Percentiles rank a stretch among this genome's conserved stretches.
Conservation (phyloP, 352 stramenopile species). For the Ophiocytium majus region DNA sequence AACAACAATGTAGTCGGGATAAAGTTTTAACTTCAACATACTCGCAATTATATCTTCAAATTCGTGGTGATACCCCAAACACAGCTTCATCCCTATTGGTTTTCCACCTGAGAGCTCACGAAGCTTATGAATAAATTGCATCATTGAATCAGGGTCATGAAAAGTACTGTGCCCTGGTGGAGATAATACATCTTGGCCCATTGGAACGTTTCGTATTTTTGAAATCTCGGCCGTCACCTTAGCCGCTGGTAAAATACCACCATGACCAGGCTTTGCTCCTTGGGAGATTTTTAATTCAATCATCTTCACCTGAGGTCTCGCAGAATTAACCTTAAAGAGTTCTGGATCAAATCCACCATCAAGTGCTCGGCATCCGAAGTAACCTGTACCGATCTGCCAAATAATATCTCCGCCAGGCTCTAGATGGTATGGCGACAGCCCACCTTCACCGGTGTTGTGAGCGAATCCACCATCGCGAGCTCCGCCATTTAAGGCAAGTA, state of each 20-base stretch:
- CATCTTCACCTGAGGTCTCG: constrained; percentile 33
- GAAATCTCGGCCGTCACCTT: constrained; percentile 35
- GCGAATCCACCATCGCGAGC: constrained; percentile 21
- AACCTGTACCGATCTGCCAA: constrained; percentile 41
- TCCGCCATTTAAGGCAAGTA: constrained; percentile 32
- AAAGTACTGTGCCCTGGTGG: constrained; percentile 26
- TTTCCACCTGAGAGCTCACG: constrained; percentile 29
- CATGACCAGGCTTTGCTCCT: constrained; percentile 42
- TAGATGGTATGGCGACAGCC: constrained; percentile 33
- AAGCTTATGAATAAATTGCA: constrained; percentile 36
- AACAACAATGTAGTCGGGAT: constrained; percentile 26
- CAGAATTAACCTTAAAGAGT: not conserved
- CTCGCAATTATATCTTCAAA: not conserved
- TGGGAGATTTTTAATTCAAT: constrained; percentile 42
- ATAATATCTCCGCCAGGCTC: constrained; percentile 29
- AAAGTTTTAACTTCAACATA: constrained; percentile 29
- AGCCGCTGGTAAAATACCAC: constrained; percentile 31
- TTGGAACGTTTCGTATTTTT: constrained; percentile 23
- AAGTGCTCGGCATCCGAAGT: constrained; percentile 29
- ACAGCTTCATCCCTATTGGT: constrained; percentile 37
- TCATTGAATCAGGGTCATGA: not conserved
- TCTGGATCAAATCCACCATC: constrained; percentile 7
- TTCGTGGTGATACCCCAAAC: constrained; percentile 21
- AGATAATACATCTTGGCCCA: constrained; percentile 30
- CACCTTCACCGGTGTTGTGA: constrained; percentile 39